Evolutionary conservation across 257 asterid species (phyloP).

Genomic region (Knoxia roxburghii): DNA sequence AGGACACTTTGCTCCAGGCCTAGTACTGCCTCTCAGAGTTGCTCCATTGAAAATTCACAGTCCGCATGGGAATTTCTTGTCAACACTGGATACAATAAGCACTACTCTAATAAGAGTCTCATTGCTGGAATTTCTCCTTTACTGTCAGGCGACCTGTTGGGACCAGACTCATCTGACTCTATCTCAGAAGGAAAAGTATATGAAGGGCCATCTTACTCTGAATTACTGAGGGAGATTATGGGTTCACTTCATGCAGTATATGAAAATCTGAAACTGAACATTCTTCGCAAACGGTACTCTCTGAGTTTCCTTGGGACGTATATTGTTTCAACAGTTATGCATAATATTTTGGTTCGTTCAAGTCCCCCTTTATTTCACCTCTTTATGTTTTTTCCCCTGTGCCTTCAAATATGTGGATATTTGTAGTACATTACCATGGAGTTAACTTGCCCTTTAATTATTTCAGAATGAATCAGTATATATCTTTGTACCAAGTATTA

Average conservation of each 20-base stretch:
- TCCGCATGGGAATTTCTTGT: constrained; percentile 92
- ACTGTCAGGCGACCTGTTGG: constrained; percentile 32
- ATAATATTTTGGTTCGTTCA: constrained; percentile 11
- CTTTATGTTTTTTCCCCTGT: neutral
- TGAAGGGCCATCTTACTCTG: constrained; percentile 33
- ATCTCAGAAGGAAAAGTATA: constrained; percentile 23
- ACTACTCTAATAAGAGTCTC: constrained; percentile 40
- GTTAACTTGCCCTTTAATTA: neutral
- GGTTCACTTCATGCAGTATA: constrained; percentile 89
- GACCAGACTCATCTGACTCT: constrained; percentile 32
- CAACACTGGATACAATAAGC: constrained; percentile 63
- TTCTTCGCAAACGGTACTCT: constrained; percentile 79
- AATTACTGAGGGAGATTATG: constrained; percentile 52
- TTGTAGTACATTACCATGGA: neutral
- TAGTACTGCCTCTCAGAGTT: constrained; percentile 23
- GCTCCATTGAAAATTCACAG: constrained; percentile 37
- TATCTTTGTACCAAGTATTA: neutral
- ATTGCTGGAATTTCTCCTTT: constrained; percentile 40
- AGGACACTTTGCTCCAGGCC: constrained; percentile 40
- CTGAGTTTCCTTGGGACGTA: neutral
- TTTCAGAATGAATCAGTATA: neutral
- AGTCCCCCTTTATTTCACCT: constrained; percentile 7
- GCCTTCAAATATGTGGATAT: neutral
- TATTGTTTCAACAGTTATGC: constrained; percentile 9
- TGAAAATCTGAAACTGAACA: constrained; percentile 81